Percentiles rank a stretch among this genome's conserved stretches.
phyloP scores from a whole-genome alignment of 2,329 filamentous ascomycete species.

The Aspergillus glaucus region DNA sequence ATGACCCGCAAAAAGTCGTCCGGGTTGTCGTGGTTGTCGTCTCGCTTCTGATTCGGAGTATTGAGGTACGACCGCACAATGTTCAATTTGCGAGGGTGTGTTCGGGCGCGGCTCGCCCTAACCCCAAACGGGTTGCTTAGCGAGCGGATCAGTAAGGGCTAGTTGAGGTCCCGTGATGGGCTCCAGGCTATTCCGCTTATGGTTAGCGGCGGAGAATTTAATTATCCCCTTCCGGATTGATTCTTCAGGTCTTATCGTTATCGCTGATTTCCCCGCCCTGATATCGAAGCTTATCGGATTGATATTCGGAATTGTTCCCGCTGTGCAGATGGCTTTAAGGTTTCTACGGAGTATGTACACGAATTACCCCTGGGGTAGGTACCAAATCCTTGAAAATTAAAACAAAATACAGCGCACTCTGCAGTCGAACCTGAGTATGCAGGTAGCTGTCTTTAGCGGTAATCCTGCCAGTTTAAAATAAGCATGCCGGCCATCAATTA shows the following conservation, averaged over 20 bases:
- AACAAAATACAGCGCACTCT: too few relatives aligned
- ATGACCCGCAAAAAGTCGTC: constrained; percentile 37
- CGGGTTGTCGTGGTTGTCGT: constrained; percentile 39
- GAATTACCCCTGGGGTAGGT: too few relatives aligned
- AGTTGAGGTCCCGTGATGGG: constrained; percentile 29
- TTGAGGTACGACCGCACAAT: constrained; percentile 29
- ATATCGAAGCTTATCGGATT: not conserved
- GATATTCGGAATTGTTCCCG: too few relatives aligned
- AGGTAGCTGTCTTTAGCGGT: too few relatives aligned
- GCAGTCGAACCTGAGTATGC: too few relatives aligned
- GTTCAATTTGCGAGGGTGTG: constrained; percentile 33
- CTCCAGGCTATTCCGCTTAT: constrained; percentile 12
- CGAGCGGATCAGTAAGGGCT: constrained; percentile 27
- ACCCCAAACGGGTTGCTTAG: constrained; percentile 31
- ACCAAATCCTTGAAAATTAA: too few relatives aligned
- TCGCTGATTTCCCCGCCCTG: not conserved
- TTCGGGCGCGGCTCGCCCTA: constrained; percentile 29
- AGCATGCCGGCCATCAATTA: too few relatives aligned
- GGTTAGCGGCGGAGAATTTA: constrained; percentile 1
- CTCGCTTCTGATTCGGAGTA: constrained; percentile 26
- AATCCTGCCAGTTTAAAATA: too few relatives aligned
- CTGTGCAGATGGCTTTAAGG: too few relatives aligned
- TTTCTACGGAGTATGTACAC: too few relatives aligned
- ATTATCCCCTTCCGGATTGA: not conserved
- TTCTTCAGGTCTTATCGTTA: not conserved